phyloP scores from a whole-genome alignment of 2,329 filamentous ascomycete genomes.

The Trichoderma cornu-damae region DNA sequence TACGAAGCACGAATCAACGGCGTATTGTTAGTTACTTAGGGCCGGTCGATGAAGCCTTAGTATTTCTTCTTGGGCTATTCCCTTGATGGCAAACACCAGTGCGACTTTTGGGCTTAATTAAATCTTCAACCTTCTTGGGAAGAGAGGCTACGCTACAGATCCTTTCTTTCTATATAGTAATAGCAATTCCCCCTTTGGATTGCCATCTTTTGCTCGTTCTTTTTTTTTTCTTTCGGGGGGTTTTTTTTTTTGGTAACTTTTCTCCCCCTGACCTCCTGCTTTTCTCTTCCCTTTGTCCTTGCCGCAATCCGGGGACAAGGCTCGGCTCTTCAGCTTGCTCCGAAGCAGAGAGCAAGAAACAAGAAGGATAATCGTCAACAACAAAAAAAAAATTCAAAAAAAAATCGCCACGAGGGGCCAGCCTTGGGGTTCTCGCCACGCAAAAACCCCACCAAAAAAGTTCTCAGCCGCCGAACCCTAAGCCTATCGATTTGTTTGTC shows the following conservation, averaged over 20 bases:
- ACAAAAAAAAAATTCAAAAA: background rate
- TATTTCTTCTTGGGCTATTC: background rate
- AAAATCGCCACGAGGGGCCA: background rate
- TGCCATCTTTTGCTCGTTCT: background rate
- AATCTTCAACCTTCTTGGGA: background rate
- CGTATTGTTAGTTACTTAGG: constrained; percentile 8
- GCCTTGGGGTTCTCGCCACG: constrained; percentile 4
- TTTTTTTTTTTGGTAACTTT: background rate
- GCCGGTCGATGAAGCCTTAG: constrained; percentile 4
- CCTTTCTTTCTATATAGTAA: constrained; percentile 15
- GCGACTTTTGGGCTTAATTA: constrained; percentile 1
- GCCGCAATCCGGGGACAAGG: background rate
- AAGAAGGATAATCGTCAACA: background rate
- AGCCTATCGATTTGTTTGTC: background rate
- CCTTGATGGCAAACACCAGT: background rate
- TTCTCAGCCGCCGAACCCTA: constrained; percentile 6
- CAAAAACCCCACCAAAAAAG: constrained; percentile 13
- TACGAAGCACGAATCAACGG: constrained; percentile 7
- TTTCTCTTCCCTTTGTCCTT: background rate
- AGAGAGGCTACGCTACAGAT: background rate
- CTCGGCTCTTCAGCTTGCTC: background rate
- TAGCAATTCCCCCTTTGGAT: background rate
- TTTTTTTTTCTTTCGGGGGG: background rate
- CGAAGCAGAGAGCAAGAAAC: background rate
- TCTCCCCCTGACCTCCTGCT: background rate